Percentiles rank a stretch among this genome's conserved stretches.
phyloP scores from a whole-genome alignment of 495 filamentous ascomycete species.

The Aspergillus egyptiacus region DNA sequence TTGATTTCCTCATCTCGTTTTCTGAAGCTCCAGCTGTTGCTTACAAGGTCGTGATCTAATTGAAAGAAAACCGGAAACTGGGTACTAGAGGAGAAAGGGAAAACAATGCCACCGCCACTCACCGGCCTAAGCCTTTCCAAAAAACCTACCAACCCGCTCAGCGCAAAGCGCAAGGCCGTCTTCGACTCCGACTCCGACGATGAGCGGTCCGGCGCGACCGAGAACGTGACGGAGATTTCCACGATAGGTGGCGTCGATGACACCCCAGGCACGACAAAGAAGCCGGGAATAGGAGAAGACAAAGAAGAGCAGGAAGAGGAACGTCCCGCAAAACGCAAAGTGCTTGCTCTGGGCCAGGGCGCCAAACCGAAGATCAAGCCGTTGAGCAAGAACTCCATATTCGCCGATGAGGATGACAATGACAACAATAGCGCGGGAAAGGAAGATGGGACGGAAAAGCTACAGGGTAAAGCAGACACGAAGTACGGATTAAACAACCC shows the following conservation, averaged over 20 bases:
- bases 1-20: no score
- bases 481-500: conserved; percentile 10
- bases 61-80: background rate
- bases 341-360: conserved; percentile 19
- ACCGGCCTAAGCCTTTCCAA: conserved; percentile 57
- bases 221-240: conserved; percentile 28
- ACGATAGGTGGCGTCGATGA: conserved; percentile 38
- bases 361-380: conserved; percentile 27
- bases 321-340: conserved; percentile 36
- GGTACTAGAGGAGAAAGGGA: background rate
- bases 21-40: no score
- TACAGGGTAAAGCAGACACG: no score
- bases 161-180: conserved; percentile 44
- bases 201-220: conserved; percentile 16
- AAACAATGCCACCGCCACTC: conserved; percentile 35
- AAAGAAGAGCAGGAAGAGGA: no score
- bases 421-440: conserved; percentile 19
- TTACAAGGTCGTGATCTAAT: no score
- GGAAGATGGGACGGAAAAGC: background rate
- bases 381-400: conserved; percentile 37
- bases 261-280: no score
- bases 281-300: no score
- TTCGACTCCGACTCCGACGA: conserved; percentile 43
- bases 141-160: conserved; percentile 16
- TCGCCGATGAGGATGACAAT: conserved; percentile 37